Conservation (phyloP, 1,284 basidiomycete genomes). For the Wallemia mellicola region DNA sequence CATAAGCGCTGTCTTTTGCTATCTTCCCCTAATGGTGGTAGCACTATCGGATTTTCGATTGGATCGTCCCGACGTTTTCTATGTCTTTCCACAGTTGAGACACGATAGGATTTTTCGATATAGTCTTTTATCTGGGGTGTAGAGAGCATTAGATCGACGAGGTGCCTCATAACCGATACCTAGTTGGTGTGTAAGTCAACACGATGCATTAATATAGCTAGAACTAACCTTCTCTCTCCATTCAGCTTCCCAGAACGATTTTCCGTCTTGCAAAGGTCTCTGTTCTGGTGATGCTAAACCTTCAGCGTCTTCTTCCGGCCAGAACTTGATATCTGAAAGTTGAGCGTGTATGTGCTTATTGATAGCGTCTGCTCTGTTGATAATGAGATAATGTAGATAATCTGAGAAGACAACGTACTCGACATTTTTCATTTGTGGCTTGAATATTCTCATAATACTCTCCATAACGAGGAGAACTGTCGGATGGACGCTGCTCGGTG, state of each 20-base stretch:
- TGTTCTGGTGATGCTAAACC: not conserved
- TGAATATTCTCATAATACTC: not conserved
- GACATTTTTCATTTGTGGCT: not conserved
- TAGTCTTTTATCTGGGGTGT: not conserved
- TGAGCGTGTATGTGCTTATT: not conserved
- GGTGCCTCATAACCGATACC: not conserved
- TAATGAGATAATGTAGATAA: not conserved
- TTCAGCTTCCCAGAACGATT: not conserved
- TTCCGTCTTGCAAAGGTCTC: not conserved
- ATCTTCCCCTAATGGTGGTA: not conserved
- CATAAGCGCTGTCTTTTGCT: not conserved
- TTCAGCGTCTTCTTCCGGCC: not conserved
- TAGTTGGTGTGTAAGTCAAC: not conserved
- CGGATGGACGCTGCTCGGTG: not conserved
- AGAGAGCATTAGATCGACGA: not conserved
- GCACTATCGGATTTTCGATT: not conserved
- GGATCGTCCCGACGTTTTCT: not conserved
- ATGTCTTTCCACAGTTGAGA: not conserved
- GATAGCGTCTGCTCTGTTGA: not conserved
- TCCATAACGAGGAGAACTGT: not conserved
- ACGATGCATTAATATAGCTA: not conserved
- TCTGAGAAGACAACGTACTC: not conserved
- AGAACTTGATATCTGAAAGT: not conserved
- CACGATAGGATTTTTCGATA: not conserved
- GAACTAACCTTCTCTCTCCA: not conserved